Evolutionary conservation across 176 grass and related monocot genomes (phyloP).

Genomic region (Carex scoparia): DNA sequence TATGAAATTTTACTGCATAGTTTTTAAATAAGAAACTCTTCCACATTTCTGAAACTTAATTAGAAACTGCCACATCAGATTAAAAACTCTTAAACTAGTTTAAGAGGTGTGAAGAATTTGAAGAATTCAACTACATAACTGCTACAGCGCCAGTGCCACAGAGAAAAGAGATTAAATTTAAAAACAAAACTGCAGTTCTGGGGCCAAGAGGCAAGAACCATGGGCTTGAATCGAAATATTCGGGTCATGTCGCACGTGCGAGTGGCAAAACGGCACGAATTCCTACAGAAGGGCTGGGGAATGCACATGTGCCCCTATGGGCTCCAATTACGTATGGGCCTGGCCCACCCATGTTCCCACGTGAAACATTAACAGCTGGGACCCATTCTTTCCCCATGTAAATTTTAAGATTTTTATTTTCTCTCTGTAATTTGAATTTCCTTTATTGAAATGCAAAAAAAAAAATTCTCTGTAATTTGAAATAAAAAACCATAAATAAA

Average conservation of each 20-base stretch:
- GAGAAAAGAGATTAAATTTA: neutral
- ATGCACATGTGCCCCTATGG: slow-evolving; percentile 6
- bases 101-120: neutral
- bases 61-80: too few species aligned
- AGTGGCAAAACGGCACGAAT: neutral
- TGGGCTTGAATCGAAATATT: slow-evolving; percentile 20
- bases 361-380: neutral
- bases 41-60: too few species aligned
- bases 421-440: too few species aligned
- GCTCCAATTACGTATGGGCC: slow-evolving; percentile 26
- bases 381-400: neutral
- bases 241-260: slow-evolving; percentile 28
- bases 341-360: slow-evolving; percentile 25
- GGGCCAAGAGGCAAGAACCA: neutral
- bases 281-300: neutral
- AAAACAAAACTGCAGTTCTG: neutral
- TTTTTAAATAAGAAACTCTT: too few species aligned
- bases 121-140: neutral
- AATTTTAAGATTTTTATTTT: too few species aligned
- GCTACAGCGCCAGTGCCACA: neutral
- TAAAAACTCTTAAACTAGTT: too few species aligned
- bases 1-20: too few species aligned
- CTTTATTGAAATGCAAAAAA: too few species aligned
- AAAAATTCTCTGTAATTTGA: too few species aligned
- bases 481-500: too few species aligned